Evolutionary conservation across 2,329 filamentous ascomycete genomes (phyloP), one percentile per base, ranked within the genome.

Genomic region (Cladosporium austrohemisphaericum): DNA sequence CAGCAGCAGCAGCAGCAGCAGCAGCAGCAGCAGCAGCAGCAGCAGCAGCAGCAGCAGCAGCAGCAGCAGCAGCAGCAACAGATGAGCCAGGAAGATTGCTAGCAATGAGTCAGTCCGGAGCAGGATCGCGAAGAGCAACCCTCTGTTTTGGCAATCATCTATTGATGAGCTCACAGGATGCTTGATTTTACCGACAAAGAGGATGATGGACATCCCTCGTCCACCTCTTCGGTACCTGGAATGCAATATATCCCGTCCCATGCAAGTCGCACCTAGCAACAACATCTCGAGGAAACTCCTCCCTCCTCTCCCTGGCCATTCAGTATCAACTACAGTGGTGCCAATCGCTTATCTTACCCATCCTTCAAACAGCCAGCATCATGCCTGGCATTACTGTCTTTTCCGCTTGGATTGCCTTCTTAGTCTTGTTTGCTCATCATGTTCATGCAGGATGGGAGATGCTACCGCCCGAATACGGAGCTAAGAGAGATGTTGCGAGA

Each of bases 401-500:
- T 18, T 25, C 16, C 28, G 29, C n/a, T 8, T 35, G 16, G 29
- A 7, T 45, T 22, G 7, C 14, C 25, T 33, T 19, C 18, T 19
- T 22, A 8, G n/a, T 7, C 22, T 6, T 25, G 3, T 35, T 45
- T 18, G 19, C 8, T 22, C 25, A 8, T 9, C 41, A 20, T 10
- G 41, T 35, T n/a, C 31, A 25, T 20, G 41, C 41, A 45, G 41
- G 41, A 45, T 45, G 41, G 41, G 41, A 45, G 29, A 45, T 45
- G 41, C 41, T 45, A 5, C 16, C 13, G 5, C 29, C 41, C 4
- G 41, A 33, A 2, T 23, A 35, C 31, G 14, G 20, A 18, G 18
- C 19, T 19, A 13, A 13, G 19, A 23, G 6, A 35, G 31, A 16
- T 22, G n/a, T 33, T n/a, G 29, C n/a, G 6, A 33, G n/a, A 19